A percentile compares a stretch with the other conserved stretches of the same genome.
Evolutionary conservation across 352 stramenopile species (phyloP).

Genomic region (Pythium brachiatum): DNA sequence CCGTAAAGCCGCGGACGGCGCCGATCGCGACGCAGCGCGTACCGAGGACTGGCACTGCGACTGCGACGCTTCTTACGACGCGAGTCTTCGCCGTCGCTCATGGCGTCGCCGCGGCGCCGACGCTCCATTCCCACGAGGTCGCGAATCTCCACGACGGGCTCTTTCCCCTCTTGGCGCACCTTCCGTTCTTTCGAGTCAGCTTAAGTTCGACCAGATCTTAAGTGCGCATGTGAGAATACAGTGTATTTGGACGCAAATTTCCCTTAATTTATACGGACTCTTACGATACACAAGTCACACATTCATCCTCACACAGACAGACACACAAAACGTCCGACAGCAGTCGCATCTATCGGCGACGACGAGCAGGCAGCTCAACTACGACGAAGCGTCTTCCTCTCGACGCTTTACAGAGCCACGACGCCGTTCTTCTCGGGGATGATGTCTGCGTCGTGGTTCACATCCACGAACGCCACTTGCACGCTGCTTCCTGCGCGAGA

Average conservation of each 20-base stretch:
- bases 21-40: conserved; percentile 4
- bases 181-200: conserved; percentile 21
- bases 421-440: conserved; percentile 10
- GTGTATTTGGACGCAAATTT: neutral
- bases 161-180: neutral
- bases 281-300: conserved; percentile 3
- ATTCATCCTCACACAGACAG: neutral
- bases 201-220: conserved; percentile 12
- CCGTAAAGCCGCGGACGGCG: conserved; percentile 7
- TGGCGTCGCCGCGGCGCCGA: conserved; percentile 7
- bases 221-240: conserved; percentile 1
- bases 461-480: conserved; percentile 17
- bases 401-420: conserved; percentile 14
- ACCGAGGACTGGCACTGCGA: conserved; percentile 25
- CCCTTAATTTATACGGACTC: conserved; percentile 13
- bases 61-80: conserved; percentile 30
- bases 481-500: conserved; percentile 18
- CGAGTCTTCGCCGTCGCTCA: conserved; percentile 19
- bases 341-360: neutral
- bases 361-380: neutral
- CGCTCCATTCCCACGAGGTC: conserved; percentile 12
- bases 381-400: neutral
- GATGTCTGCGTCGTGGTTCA: conserved; percentile 6
- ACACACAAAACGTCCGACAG: neutral
- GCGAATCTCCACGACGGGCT: conserved; percentile 16